Base-by-base conservation (phyloP, 768 basidiomycete species). In the Leccinum aurantiacum region DNA sequence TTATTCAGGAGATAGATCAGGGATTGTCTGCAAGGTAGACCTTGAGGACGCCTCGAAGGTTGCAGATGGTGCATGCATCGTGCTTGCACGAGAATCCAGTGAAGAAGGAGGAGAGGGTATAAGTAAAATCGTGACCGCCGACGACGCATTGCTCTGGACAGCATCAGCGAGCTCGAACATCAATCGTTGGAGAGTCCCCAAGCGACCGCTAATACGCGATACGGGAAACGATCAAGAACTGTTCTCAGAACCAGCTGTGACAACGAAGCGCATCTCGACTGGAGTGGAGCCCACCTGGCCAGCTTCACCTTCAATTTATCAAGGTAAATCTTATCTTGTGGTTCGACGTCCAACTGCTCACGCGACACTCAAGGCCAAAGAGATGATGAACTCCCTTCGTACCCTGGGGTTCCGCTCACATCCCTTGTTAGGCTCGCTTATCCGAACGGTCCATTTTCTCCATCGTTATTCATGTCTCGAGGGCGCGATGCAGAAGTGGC, bases 1-100 rank as follows among this genome's bases (percentile, higher is more conserved):
- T 77, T 98, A 96, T 75, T 97, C 95, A 0, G 97, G 96, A 10
- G 96, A 98, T 67, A 84, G 91, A 29, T 85, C 90, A 3, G 97
- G 96, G n/a, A 78, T 88, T 59, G 86, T 98, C 7, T 93, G 92
- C 71, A 87, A 87, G 63, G 88, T 95, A n/a, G 97, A 99, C 65
- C 84, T 96, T 3, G 92, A 95, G 66, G 86, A 84, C 41, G 89
- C 86, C 61, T 75, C 80, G 14, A 91, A 95, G 58, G 80, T 96
- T 27, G 84, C 89, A 2, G 93, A 97, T 50, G 97, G 92, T 31
- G 91, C 94, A 72, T 98, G 96, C 69, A 77, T 91, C 41, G 78
- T 96, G 13, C 77, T 99, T 29, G 92, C 90, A 60, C 86, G 87
- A 69, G 88, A 87, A 67, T 68, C 79, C n/a, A 68, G 78, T 22